Base-by-base conservation (phyloP, 2,329 filamentous ascomycete species). In the Epichloe glyceriae region DNA sequence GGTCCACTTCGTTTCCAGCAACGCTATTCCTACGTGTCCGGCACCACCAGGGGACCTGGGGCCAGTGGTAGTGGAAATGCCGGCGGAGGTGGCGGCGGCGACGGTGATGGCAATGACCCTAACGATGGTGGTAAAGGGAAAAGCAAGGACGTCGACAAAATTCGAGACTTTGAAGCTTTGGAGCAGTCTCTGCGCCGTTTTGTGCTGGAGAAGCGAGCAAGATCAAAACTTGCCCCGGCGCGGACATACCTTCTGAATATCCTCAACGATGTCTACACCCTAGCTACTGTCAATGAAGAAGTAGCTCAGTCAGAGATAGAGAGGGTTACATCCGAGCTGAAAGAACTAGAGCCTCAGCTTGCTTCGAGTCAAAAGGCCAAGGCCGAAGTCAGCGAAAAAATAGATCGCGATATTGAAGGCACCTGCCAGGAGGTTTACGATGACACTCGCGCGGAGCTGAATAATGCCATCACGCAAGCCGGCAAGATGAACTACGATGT, bases 1-100 rank as follows among this genome's bases (percentile, higher is more conserved):
- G 7, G 93, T 98, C 3, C 93, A 98, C 64, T 98, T 98, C 58
- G 93, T 98, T 3, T 97, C 93, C 2, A 97, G 91, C 63, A 95
- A 96, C 64, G 90, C 90, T 3, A 86, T 98, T 53, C 91, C 91
- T 0, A 83, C 86, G 50, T 76, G 75, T 1, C 78, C 81, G 10
- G 67, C 77, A 0, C 74, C 78, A 15, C 71, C 75, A 3, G 73
- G 76, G 73, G 73, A 38, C 76, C 74, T 35, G 74, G 73, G 8
- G 76, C 76, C 34, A 69, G 73, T 52, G 75, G 74, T 42, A 75
- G 76, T 40, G 76, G 75, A 38, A 73, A 72, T 55, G 67, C 70
- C 17, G 74, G 74, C 50, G 75, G 51, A 2, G 51, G 73, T 33
- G 75, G 75, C 35, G 77, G 75, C n/a, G 76, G 73, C 14, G 75